phyloP scores from a whole-genome alignment of 305 asterid genomes.

The Caryopteris hybrid region DNA sequence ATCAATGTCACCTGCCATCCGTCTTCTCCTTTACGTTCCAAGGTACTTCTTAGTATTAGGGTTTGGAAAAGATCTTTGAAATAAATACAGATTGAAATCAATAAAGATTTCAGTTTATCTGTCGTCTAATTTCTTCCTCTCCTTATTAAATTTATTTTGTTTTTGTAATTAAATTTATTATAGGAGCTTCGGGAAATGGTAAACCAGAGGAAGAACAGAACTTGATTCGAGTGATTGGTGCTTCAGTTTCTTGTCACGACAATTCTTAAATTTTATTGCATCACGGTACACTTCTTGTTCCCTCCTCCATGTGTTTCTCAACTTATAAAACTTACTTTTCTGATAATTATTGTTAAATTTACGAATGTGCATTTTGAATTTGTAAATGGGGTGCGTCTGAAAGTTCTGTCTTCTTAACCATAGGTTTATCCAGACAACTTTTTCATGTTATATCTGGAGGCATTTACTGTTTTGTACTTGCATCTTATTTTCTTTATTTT shows the following conservation, averaged over 20 bases:
- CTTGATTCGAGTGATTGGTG: not conserved
- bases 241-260: not conserved
- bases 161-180: too few species aligned
- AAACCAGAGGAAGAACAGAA: not conserved
- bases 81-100: not conserved
- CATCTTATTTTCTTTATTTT: not conserved
- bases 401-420: not conserved
- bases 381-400: not conserved
- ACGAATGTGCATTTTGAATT: not conserved
- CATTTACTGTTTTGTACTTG: not conserved
- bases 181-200: not conserved
- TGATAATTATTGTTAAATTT: not conserved
- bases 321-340: not conserved
- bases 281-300: constrained; percentile 11
- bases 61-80: too few species aligned
- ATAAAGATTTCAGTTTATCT: not conserved
- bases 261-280: not conserved
- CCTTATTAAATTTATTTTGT: too few species aligned
- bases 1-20: too few species aligned
- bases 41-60: not conserved
- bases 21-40: too few species aligned
- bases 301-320: too few species aligned
- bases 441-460: not conserved
- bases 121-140: not conserved
- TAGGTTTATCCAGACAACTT: too few species aligned